Evolutionary conservation across 1,139 yeast genomes (phyloP).

Genomic region (Lodderomyces margitis): DNA sequence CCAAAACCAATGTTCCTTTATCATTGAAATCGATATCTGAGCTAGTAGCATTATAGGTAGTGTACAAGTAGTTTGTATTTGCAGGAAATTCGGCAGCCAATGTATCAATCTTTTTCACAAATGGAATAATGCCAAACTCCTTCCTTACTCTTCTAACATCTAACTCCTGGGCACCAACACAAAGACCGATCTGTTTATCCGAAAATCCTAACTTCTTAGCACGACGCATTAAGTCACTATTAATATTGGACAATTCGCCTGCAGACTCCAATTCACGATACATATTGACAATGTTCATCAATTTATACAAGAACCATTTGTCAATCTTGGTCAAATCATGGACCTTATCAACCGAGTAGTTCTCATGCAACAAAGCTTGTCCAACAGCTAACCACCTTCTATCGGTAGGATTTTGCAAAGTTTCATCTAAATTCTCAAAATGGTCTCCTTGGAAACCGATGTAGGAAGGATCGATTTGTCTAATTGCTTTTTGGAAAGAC

Average conservation of each 20-base stretch:
- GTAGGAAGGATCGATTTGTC: slow-evolving; percentile 92
- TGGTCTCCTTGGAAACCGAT: slow-evolving; percentile 78
- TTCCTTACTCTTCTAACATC: slow-evolving; percentile 84
- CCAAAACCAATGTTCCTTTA: slow-evolving; percentile 89
- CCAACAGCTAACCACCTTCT: slow-evolving; percentile 98
- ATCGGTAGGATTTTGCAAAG: slow-evolving; percentile 87
- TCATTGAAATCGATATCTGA: slow-evolving; percentile 86
- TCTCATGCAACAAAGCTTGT: slow-evolving; percentile 77
- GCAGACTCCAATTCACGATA: slow-evolving; percentile 61
- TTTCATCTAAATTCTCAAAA: slow-evolving; percentile 61
- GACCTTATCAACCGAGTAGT: slow-evolving; percentile 85
- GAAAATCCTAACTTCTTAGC: slow-evolving; percentile 95
- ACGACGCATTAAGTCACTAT: slow-evolving; percentile 42
- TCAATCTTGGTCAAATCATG: slow-evolving; percentile 91
- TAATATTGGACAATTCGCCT: slow-evolving; percentile 56
- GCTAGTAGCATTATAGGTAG: slow-evolving; percentile 89
- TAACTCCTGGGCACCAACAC: slow-evolving; percentile 86
- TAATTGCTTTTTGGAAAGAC: slow-evolving; percentile 95
- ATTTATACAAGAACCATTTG: slow-evolving; percentile 92
- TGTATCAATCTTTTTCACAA: slow-evolving; percentile 95
- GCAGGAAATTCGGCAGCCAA: slow-evolving; percentile 99
- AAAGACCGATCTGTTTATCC: slow-evolving; percentile 91
- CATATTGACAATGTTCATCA: slow-evolving; percentile 67
- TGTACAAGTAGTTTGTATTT: slow-evolving; percentile 89
- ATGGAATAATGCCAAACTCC: slow-evolving; percentile 77